These are phyloP conservation scores for Annulohypoxylon nitens DNA, from an alignment of 495 filamentous ascomycete species.

Conservation along the genomic window DNA sequence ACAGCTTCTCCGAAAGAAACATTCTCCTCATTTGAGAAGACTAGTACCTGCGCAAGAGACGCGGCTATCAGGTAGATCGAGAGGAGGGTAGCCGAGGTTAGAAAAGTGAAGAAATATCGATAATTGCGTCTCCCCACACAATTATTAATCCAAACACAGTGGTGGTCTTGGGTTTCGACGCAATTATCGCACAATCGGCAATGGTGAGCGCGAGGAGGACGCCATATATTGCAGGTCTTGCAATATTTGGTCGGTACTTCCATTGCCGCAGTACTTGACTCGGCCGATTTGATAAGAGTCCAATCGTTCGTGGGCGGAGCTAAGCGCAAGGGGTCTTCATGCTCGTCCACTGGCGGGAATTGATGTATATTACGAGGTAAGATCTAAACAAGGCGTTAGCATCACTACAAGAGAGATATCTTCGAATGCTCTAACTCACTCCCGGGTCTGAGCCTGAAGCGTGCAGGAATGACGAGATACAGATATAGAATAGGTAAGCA, in stretches of 20 bases:
- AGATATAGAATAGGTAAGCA: constrained; percentile 89
- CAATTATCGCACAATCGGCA: constrained; percentile 98
- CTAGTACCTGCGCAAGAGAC: constrained; percentile 81
- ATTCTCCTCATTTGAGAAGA: constrained; percentile 71
- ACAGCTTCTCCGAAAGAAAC: constrained; percentile 77
- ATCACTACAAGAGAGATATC: not conserved
- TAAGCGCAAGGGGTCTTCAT: constrained; percentile 81
- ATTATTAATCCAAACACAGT: constrained; percentile 99
- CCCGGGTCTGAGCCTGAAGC: constrained; percentile 93
- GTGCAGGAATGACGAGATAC: constrained; percentile 92
- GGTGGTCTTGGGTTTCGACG: constrained; percentile 96
- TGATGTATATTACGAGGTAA: constrained; percentile 82
- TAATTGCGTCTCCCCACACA: constrained; percentile 98
- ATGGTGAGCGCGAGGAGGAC: constrained; percentile 93
- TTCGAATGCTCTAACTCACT: constrained; percentile 66
- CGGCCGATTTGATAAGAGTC: constrained; percentile 86
- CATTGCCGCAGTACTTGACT: constrained; percentile 81
- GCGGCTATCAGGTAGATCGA: constrained; percentile 80
- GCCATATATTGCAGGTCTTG: constrained; percentile 96
- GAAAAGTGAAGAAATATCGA: constrained; percentile 95
- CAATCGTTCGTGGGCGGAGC: constrained; percentile 91
- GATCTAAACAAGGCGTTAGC: constrained; percentile 68
- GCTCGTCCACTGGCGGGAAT: constrained; percentile 67
- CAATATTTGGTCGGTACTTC: constrained; percentile 98
- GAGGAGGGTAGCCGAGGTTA: constrained; percentile 80